Evolutionary conservation across 2,329 filamentous ascomycete genomes (phyloP).

Genomic region (Xylariaceae sp.): DNA sequence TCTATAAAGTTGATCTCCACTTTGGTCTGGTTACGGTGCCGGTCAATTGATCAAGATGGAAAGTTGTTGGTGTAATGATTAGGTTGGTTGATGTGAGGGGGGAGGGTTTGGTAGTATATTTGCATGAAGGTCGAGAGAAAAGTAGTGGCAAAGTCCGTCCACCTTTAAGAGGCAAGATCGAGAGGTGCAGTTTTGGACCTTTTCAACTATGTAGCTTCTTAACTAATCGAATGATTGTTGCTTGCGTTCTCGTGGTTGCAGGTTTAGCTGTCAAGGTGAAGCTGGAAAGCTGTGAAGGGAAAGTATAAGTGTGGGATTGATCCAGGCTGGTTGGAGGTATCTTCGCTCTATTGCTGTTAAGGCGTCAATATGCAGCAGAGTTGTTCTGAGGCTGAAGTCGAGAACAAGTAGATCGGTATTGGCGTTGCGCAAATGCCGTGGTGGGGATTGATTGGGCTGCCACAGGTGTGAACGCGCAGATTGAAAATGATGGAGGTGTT

Average conservation of each 20-base stretch:
- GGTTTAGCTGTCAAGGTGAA: background rate
- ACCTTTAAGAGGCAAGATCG: slow-evolving; percentile 8
- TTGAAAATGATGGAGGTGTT: background rate
- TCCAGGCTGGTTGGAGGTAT: background rate
- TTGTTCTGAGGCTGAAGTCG: slow-evolving; percentile 23
- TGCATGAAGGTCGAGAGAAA: slow-evolving; percentile 8
- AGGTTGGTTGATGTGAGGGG: slow-evolving; percentile 17
- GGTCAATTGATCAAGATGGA: background rate
- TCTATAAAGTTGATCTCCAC: background rate
- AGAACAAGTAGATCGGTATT: slow-evolving; percentile 19
- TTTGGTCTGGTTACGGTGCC: slow-evolving; percentile 1
- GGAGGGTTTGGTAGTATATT: slow-evolving; percentile 7
- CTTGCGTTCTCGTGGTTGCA: background rate
- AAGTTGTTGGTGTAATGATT: slow-evolving; percentile 3
- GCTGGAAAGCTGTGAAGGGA: background rate
- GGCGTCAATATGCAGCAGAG: slow-evolving; percentile 16
- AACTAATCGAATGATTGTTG: background rate
- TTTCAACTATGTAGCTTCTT: background rate
- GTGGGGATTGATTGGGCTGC: slow-evolving; percentile 18
- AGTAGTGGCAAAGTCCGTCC: background rate
- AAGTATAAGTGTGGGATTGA: background rate
- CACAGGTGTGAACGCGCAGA: background rate
- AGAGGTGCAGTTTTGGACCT: background rate
- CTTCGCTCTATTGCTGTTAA: background rate
- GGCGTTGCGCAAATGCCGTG: slow-evolving; percentile 19